Base-by-base conservation (phyloP, 305 asterid species). In the Rubia peregrina region DNA sequence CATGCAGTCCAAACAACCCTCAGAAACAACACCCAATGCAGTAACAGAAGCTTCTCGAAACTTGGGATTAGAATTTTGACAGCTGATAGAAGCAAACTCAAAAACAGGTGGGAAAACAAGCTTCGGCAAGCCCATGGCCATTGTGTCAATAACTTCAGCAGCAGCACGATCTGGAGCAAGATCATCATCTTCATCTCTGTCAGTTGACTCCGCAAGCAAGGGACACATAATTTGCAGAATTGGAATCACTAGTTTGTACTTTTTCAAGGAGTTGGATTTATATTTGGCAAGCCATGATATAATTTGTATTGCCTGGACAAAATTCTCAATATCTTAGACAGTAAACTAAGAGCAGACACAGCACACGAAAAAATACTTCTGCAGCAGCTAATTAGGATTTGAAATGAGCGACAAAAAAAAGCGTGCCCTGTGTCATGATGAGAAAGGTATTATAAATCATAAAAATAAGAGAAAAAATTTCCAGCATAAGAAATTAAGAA, bases 151-250 rank as follows among this genome's bases (percentile, higher is more conserved):
- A 72, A 94, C 99, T 86, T 94, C 99, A 38, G 99, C 99, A 72
- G 98, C 99, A 81, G 98, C 98, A 68, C 98, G 88, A 74, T 95
- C 98, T 69, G 99, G 92, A 76, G 98, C 92, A 80, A 95, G 90
- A 83, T 95, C 99, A 79, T 91, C 97, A 75, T 94, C 98, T 72
- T 85, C 99, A 76, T 87, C 90, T 71, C 81, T 68, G 71, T 86
- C 70, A 61, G 87, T 83, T 33, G 99, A 90, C 82, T 95, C 99
- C 43, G 96, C 92, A 73, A 95, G 97, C 83, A 95, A 79, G 41
- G 98, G 91, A 83, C 99, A 95, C 98, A 90, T 89, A 75, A 91
- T 82, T 88, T 91, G 99, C 88, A 95, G 86, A 83, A 95, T 89
- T 66, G 96, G 97, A 63, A 87, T 89, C 67, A 88, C 98, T 77